Evolutionary conservation across 73 alveolate genomes (phyloP).

Genomic region (Durusdinium trenchii): DNA sequence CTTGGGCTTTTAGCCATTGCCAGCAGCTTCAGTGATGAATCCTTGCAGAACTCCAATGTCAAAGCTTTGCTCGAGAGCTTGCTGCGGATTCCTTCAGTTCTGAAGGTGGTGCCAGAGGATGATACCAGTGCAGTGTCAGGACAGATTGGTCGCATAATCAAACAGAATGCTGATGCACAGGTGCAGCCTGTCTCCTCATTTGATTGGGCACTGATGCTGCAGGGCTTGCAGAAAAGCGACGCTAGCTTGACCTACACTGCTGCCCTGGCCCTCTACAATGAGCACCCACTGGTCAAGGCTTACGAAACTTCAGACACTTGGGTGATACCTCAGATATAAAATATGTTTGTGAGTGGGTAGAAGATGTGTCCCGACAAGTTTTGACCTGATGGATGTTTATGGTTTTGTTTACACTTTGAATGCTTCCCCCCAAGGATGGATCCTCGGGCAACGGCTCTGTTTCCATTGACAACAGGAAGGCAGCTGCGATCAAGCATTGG

Average conservation of each 20-base stretch:
- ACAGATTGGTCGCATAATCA: not conserved
- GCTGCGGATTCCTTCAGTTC: not conserved
- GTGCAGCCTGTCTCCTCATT: not conserved
- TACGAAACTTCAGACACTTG: too few species aligned
- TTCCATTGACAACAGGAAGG: too few species aligned
- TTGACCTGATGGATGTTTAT: too few species aligned
- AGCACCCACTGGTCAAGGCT: slow-evolving; percentile 1
- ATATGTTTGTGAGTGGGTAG: too few species aligned
- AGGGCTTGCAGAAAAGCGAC: too few species aligned
- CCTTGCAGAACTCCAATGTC: not conserved
- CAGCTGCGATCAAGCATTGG: not conserved
- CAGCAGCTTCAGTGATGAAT: not conserved
- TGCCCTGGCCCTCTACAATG: slow-evolving; percentile 12
- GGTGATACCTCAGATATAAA: too few species aligned
- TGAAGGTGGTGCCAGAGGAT: too few species aligned
- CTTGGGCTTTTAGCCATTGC: not conserved
- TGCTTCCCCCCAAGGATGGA: too few species aligned
- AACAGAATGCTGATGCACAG: not conserved
- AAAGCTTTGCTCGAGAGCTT: not conserved
- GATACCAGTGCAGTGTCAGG: not conserved
- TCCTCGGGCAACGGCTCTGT: too few species aligned
- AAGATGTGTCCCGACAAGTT: too few species aligned
- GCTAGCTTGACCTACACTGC: not conserved
- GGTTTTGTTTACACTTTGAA: too few species aligned
- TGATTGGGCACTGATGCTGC: not conserved